Evolutionary conservation across 2,329 filamentous ascomycete species (phyloP).

Genomic region (Diaporthe caulivora): DNA sequence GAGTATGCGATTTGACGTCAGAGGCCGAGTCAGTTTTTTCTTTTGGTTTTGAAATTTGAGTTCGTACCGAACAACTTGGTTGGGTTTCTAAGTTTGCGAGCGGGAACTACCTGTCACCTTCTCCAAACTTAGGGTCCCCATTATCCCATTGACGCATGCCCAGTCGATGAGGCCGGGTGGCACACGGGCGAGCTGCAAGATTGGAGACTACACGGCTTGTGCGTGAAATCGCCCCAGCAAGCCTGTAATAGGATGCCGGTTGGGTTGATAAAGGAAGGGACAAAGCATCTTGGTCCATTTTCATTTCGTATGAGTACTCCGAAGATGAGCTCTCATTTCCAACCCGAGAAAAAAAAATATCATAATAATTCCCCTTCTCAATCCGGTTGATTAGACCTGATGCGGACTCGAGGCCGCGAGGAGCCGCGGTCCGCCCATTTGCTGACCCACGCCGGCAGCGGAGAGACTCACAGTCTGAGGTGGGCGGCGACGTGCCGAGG

Average conservation of each 20-base stretch:
- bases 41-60: not conserved
- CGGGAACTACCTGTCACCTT: not conserved
- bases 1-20: constrained; percentile 29
- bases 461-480: not conserved
- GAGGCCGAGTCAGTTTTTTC: constrained; percentile 11
- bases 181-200: not conserved
- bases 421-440: not conserved
- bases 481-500: constrained; percentile 11
- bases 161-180: not conserved
- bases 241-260: not conserved
- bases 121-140: not conserved
- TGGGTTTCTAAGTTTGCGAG: not conserved
- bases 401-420: not conserved
- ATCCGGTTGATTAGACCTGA: not conserved
- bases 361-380: not conserved
- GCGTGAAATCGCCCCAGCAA: not conserved
- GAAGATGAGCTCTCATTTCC: not conserved
- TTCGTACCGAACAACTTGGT: constrained; percentile 7
- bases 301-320: not conserved
- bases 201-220: not conserved
- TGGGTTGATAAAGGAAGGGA: not conserved
- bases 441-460: not conserved
- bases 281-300: not conserved
- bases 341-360: too few relatives aligned
- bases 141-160: not conserved